Base-by-base conservation (phyloP, 164 flowering plant species). In the Brasenia schreberi region DNA sequence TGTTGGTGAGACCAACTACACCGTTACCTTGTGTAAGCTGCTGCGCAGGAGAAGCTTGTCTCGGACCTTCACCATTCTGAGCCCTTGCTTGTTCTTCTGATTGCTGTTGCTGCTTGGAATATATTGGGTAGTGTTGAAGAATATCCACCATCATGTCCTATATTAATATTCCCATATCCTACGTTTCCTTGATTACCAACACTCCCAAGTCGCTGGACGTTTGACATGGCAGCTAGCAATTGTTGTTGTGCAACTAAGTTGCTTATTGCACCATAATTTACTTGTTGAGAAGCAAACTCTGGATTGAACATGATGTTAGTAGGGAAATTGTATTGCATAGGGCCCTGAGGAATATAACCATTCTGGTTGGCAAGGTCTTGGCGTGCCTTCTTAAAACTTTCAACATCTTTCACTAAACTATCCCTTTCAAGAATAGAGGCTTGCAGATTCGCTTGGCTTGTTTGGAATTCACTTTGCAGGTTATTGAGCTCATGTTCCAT, bases 241-340 rank as follows among this genome's bases (percentile, higher is more conserved):
- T 86, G 97, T 73, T 87, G 98, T 64, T 91, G 97, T 65, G 96
- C 81, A 56, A 89, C 62, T 11, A 88, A 71, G 75, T 33, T 82
- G 43, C 87, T 90, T 91, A 89, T 82, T 64, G 88, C 83, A 76
- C 64, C 78, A 75, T 89, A 85, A 78, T 83, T 82, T 43, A 84
- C 64, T 18, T 77, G 80, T 64, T 86, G 91, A 33, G 96, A 75
- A 59, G 83, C 66, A 75, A 79, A 74, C 45, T 83, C 79, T 42
- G 81, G 89, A 73, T 83, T 87, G 64, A 80, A 78, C 82, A 84
- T 73, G 23, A 90, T 61, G 49, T 86, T 87, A 43, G 92, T 83
- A 44, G 85, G 82, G 9, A 81, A 59, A 69, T 71, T 81, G 67
- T 80, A 81, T 33, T 79, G 85, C 83, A 82, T 75, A 19, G 81